Evolutionary conservation across 176 grass and related monocot species (phyloP), one percentile per base, ranked within the genome.

Genomic region (Zoysia pacifica): DNA sequence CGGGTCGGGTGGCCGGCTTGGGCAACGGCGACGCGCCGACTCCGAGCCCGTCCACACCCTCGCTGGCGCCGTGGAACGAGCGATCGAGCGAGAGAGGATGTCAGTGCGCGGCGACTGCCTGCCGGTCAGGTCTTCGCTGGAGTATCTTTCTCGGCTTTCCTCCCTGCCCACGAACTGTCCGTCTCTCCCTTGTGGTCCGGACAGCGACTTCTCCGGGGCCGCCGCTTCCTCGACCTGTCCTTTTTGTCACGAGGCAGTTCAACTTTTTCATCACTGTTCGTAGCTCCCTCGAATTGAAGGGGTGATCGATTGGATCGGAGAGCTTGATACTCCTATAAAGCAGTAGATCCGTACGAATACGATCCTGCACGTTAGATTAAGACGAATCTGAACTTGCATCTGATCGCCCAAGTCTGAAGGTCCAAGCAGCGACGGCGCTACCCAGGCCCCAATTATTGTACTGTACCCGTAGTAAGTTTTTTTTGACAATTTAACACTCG

Each of bases 1-100:
- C 5, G 44, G 11, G 28, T 28, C 28, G 28, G 28, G 28, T 28
- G 28, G 28, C 28, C 28, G 28, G 28, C 28, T 28, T 28, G 28
- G 42, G 46, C 8, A 53, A 50, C 28, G 67, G 55, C 67, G 67
- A 70, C 54, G 28, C 55, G 72, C 53, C 53, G 40, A 59, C 54
- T 40, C n/a, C 54, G 72, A 8, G 14, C 20, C 5, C 4, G 14
- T 14, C 14, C 3, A 7, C 38, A 16, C 5, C 52, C 0, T 20
- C 53, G 16, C 18, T 56, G 37, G 52, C 72, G 11, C 5, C 6
- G 56, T 28, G 28, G 28, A 28, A 28, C 28, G 28, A 28, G 28
- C 28, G 28, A 28, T 28, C 28, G 28, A 28, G 28, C 16, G 5
- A 18, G 55, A 19, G 7, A 2, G 18, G 7, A 10, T 28, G 48